phyloP scores from a whole-genome alignment of 2,329 filamentous ascomycete species.

The Colletotrichum melonis region DNA sequence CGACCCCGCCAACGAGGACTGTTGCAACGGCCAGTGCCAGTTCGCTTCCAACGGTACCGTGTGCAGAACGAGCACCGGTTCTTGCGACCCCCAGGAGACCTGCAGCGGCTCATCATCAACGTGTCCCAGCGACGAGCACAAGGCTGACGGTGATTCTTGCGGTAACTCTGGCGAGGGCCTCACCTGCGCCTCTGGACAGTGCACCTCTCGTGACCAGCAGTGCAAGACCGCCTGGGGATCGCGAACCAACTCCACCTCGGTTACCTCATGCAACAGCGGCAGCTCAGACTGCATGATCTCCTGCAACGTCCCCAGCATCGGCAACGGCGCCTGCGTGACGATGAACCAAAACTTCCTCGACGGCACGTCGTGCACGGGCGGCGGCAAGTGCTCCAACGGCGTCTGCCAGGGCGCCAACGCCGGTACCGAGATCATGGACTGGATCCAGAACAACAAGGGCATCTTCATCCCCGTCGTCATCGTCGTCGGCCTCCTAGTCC shows the following conservation, averaged over 20 bases:
- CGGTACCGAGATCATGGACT: constrained; percentile 76
- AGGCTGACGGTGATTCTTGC: constrained; percentile 78
- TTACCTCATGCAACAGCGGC: constrained; percentile 78
- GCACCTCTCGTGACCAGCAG: constrained; percentile 90
- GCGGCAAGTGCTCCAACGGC: constrained; percentile 84
- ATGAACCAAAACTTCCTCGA: constrained; percentile 95
- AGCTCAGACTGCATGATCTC: constrained; percentile 75
- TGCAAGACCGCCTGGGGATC: constrained; percentile 87
- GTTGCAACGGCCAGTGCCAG: constrained; percentile 76
- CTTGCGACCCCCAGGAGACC: constrained; percentile 86
- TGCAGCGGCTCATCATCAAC: constrained; percentile 79
- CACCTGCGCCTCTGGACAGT: constrained; percentile 90
- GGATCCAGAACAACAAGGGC: constrained; percentile 81
- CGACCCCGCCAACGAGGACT: constrained; percentile 84
- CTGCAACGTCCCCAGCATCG: constrained; percentile 79
- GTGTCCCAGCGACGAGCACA: constrained; percentile 80
- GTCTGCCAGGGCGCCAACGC: constrained; percentile 78
- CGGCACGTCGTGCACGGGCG: constrained; percentile 85
- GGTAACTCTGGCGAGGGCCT: constrained; percentile 72
- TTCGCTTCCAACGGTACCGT: constrained; percentile 76
- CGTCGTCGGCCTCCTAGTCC: constrained; percentile 75
- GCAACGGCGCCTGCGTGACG: constrained; percentile 73
- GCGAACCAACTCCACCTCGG: constrained; percentile 79
- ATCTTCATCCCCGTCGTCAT: constrained; percentile 84
- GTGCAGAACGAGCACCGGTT: constrained; percentile 82